Conservation (phyloP, 768 basidiomycete genomes). For the Termitomyces sp. region DNA sequence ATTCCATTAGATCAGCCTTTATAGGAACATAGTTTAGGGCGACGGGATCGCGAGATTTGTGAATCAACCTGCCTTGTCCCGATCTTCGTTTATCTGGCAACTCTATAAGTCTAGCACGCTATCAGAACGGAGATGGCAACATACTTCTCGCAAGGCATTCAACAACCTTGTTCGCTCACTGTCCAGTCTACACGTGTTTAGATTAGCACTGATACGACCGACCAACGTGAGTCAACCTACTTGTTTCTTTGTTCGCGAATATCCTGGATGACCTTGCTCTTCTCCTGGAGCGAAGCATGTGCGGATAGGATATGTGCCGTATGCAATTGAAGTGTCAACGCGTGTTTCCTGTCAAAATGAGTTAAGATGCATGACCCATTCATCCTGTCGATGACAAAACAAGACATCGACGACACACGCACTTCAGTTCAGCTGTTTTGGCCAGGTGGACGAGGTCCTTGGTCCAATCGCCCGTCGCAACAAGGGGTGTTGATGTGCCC, state of each 20-base stretch:
- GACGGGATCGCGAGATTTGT: neutral
- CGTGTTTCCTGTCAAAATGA: conserved; percentile 61
- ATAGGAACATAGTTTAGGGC: conserved; percentile 12
- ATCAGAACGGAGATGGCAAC: conserved; percentile 8
- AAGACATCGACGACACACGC: conserved; percentile 23
- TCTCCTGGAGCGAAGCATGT: conserved; percentile 73
- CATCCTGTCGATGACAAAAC: neutral
- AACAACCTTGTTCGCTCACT: conserved; percentile 69
- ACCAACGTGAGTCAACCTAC: conserved; percentile 31
- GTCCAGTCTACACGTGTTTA: conserved; percentile 47
- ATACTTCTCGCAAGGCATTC: conserved; percentile 63
- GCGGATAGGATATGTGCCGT: conserved; percentile 85
- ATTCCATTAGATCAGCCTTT: conserved; percentile 64
- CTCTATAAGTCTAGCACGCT: conserved; percentile 1
- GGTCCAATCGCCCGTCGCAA: conserved; percentile 84
- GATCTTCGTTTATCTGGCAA: conserved; percentile 69
- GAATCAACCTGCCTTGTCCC: conserved; percentile 50
- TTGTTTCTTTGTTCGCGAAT: conserved; percentile 81
- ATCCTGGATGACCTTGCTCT: conserved; percentile 74
- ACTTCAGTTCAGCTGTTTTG: conserved; percentile 88
- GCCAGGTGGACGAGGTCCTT: conserved; percentile 81
- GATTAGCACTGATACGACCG: neutral
- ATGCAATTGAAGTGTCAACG: conserved; percentile 76
- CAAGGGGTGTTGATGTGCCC: conserved; percentile 37
- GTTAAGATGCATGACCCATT: neutral